Percentiles rank a stretch among this genome's conserved stretches.
phyloP scores from a whole-genome alignment of 2,329 filamentous ascomycete species.

The Colletotrichum musae region DNA sequence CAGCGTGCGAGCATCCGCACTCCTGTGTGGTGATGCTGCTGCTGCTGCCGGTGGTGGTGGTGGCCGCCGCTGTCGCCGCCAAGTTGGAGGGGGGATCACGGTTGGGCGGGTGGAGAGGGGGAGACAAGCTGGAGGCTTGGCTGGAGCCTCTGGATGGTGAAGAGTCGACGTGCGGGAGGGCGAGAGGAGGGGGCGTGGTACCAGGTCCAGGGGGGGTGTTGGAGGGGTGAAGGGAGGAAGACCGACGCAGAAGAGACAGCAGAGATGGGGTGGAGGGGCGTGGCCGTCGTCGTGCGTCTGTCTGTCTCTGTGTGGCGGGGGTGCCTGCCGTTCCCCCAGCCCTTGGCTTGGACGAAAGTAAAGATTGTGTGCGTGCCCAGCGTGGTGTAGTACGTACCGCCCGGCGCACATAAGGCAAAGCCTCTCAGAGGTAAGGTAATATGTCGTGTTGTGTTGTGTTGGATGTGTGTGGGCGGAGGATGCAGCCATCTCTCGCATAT shows the following conservation, averaged over 20 bases:
- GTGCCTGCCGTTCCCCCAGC: conserved; percentile 35
- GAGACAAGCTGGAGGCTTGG: conserved; percentile 31
- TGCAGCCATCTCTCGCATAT: conserved; percentile 42
- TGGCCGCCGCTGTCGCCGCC: conserved; percentile 26
- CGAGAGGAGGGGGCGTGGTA: conserved; percentile 26
- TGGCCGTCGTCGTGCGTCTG: conserved; percentile 28
- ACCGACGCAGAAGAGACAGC: conserved; percentile 16
- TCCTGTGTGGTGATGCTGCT: conserved; percentile 5
- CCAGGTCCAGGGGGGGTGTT: not conserved
- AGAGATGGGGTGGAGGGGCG: conserved; percentile 30
- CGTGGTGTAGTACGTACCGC: conserved; percentile 19
- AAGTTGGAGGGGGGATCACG: conserved; percentile 29
- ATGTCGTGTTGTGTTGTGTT: conserved; percentile 5
- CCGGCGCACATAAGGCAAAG: conserved; percentile 6
- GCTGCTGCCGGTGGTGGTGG: conserved; percentile 9
- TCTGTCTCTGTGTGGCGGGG: conserved; percentile 34
- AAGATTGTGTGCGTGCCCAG: conserved; percentile 32
- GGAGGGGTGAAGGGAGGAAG: conserved; percentile 17
- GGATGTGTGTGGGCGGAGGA: conserved; percentile 28
- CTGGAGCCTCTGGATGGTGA: conserved; percentile 15
- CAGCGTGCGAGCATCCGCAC: not conserved
- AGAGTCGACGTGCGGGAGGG: conserved; percentile 11
- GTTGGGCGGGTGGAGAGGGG: conserved; percentile 17
- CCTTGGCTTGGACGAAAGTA: conserved; percentile 40
- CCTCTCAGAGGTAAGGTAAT: conserved; percentile 4